phyloP scores from a whole-genome alignment of 441 rosid species.

The Adansonia gregorii region DNA sequence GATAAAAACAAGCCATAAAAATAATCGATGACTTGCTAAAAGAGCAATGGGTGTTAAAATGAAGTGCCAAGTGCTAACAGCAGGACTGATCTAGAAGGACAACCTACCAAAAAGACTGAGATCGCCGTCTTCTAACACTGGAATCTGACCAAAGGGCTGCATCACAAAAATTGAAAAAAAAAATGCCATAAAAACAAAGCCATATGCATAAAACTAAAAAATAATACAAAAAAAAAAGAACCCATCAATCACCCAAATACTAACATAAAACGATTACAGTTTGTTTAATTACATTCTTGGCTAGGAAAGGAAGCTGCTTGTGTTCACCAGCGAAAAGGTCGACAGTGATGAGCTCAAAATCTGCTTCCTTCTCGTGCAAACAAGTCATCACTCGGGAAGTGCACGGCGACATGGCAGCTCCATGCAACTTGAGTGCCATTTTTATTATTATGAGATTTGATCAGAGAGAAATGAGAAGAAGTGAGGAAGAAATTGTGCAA shows the following conservation, averaged over 20 bases:
- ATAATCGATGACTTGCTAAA: background rate
- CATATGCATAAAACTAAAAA: too few species aligned
- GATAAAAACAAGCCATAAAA: background rate
- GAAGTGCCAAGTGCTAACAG: background rate
- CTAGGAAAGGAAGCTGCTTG: conserved; percentile 49
- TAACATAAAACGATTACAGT: background rate
- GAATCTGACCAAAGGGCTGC: conserved; percentile 22
- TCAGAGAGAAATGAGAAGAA: background rate
- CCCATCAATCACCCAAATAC: too few species aligned
- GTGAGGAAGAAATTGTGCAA: background rate
- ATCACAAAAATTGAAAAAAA: background rate
- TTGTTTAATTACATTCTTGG: conserved; percentile 45
- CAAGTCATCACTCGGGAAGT: conserved; percentile 50
- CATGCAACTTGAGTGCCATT: conserved; percentile 61
- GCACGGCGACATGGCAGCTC: conserved; percentile 54
- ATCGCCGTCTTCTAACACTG: conserved; percentile 76
- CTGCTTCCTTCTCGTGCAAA: conserved; percentile 58
- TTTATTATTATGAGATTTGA: background rate
- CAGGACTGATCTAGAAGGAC: background rate
- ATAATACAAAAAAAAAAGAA: too few species aligned
- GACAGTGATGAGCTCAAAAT: conserved; percentile 55
- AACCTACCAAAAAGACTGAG: conserved; percentile 65
- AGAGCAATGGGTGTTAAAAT: too few species aligned
- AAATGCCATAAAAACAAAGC: background rate
- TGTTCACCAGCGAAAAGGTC: conserved; percentile 60